Base-by-base conservation (phyloP, 768 basidiomycete genomes). In the Suillus lakei region DNA sequence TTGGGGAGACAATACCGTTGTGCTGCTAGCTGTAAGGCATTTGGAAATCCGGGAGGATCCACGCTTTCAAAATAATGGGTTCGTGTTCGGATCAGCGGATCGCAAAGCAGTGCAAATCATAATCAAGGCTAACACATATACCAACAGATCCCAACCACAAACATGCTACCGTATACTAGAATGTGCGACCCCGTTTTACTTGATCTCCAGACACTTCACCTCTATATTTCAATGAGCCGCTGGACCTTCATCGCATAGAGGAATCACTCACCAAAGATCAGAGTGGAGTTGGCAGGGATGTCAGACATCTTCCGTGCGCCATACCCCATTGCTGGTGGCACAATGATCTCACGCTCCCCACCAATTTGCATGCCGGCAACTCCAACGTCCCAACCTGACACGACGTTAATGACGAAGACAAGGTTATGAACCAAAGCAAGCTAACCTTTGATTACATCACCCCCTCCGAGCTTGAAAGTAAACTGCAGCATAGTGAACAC, bases 371-470 rank as follows among this genome's bases (percentile, higher is more conserved):
- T 98, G 39, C 97, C 97, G 36, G 83, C 88, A 63, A 98, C 83
- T 46, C 96, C 97, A 72, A 93, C 82, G 71, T 98, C 97, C 96
- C 96, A 98, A 54, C 92, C 89, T 91, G 64, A 30, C 34, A 21
- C 54, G 13, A 61, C 18, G 44, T 59, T 26, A 55, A 46, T 15
- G 10, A 58, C 68, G 15, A 73, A 61, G 46, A 12, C 23, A 65
- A 44, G 21, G 23, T 23, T 8, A 54, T 38, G 63, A 48, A 18
- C 32, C 18, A 28, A 36, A 67, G 15, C 6, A 23, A n/a, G 46
- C 80, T 54, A 64, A 89, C 91, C 92, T 82, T 95, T 94, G 79
- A 99, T 98, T 61, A 99, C 97, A 74, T 97, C 91, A 30, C 93
- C 94, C 65, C 85, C 81, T 43, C 96, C 97, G 28, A 99, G 84